Evolutionary conservation across 176 grass and related monocot genomes (phyloP).

Genomic region (Cenchrus fungigraminus): DNA sequence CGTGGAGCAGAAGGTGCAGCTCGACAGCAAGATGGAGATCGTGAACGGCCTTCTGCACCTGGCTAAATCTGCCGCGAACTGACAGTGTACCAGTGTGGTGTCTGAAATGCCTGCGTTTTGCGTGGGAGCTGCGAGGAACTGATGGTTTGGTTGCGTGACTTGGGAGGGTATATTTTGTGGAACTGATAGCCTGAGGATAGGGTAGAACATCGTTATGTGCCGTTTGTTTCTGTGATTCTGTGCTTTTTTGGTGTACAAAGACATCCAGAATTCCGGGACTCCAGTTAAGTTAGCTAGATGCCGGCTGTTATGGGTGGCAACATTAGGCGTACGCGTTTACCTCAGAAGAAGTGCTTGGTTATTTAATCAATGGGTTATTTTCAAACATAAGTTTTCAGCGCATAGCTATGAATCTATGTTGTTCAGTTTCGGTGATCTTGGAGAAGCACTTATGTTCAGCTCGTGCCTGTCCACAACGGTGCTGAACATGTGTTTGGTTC

Average conservation of each 20-base stretch:
- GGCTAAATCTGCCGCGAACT: constrained; percentile 36
- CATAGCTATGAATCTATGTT: not conserved
- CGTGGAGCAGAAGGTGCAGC: constrained; percentile 53
- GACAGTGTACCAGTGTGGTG: not conserved
- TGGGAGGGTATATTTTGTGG: constrained; percentile 45
- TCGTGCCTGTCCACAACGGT: too few species aligned
- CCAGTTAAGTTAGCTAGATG: constrained; percentile 40
- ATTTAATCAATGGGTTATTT: constrained; percentile 26
- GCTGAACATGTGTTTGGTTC: too few species aligned
- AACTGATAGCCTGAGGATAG: constrained; percentile 51
- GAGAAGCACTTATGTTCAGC: too few species aligned
- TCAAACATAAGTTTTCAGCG: not conserved
- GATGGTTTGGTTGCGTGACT: constrained; percentile 34
- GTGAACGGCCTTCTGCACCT: constrained; percentile 52
- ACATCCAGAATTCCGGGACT: not conserved
- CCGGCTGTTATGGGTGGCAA: constrained; percentile 13
- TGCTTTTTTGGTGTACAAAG: constrained; percentile 32
- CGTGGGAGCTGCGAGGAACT: not conserved
- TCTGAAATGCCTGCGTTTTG: constrained; percentile 28
- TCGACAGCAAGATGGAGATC: constrained; percentile 43
- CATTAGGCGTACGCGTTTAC: not conserved
- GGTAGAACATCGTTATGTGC: constrained; percentile 11
- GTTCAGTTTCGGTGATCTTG: not conserved
- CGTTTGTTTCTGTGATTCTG: constrained; percentile 41
- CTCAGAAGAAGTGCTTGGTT: constrained; percentile 9